Evolutionary conservation across 768 basidiomycete species (phyloP).

Genomic region (Sporobolomyces phaffii): DNA sequence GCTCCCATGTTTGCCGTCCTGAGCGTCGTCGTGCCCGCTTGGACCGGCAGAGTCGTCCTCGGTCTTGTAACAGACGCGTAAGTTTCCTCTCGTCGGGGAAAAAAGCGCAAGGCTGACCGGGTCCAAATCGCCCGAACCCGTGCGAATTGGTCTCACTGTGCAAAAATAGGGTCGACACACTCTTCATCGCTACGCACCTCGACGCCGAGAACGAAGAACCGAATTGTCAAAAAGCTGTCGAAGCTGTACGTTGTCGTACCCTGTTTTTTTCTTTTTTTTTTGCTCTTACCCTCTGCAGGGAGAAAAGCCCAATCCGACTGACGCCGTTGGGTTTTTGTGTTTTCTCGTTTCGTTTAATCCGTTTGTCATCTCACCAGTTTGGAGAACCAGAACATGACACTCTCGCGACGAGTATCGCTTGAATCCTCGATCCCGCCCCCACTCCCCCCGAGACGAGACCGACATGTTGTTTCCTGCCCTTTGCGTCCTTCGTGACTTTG

Average conservation of each 20-base stretch:
- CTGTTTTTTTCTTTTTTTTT: neutral
- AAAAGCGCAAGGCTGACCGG: neutral
- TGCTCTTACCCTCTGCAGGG: neutral
- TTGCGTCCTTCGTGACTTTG: too few relatives aligned
- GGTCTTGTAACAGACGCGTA: slow-evolving; percentile 22
- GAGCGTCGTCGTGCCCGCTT: slow-evolving; percentile 26
- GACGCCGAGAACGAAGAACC: slow-evolving; percentile 25
- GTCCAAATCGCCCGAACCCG: neutral
- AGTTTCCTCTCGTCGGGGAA: neutral
- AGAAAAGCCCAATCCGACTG: too few relatives aligned
- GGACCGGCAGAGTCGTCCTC: slow-evolving; percentile 27
- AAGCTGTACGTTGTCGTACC: slow-evolving; percentile 17
- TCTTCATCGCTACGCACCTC: slow-evolving; percentile 16
- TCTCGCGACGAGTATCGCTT: neutral
- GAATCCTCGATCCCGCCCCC: too few relatives aligned
- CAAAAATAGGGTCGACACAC: slow-evolving; percentile 18
- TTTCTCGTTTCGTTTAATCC: too few relatives aligned
- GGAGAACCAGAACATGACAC: slow-evolving; percentile 1
- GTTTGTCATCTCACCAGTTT: neutral
- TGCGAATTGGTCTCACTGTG: neutral
- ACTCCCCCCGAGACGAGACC: too few relatives aligned
- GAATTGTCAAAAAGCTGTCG: slow-evolving; percentile 32
- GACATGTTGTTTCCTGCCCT: too few relatives aligned
- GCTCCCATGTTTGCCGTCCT: slow-evolving; percentile 67
- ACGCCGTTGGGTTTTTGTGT: too few relatives aligned